These are phyloP conservation scores for Afroboletus lepidellus DNA, from an alignment of 1,284 basidiomycete genomes.

Conservation along the genomic window DNA sequence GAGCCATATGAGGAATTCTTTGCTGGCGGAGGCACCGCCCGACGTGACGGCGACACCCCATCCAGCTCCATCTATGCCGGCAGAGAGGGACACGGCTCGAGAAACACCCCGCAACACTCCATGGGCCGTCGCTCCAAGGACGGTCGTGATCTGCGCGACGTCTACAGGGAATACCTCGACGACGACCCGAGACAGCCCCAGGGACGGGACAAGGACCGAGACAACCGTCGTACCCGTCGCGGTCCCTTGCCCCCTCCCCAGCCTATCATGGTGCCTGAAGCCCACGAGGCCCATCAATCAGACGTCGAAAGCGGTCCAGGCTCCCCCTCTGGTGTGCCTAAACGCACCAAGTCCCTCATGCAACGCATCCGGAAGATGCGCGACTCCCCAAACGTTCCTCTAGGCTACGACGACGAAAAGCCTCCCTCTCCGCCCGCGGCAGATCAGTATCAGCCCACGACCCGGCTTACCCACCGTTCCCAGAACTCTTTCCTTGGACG, in stretches of 20 bases:
- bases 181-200: conserved; percentile 34
- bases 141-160: conserved; percentile 44
- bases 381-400: conserved; percentile 76
- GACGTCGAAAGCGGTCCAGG: conserved; percentile 36
- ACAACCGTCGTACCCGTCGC: conserved; percentile 41
- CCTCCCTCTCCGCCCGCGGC: conserved; percentile 49
- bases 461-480: conserved; percentile 60
- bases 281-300: conserved; percentile 44
- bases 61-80: conserved; percentile 64
- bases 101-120: conserved; percentile 34
- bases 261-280: conserved; percentile 69
- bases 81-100: conserved; percentile 42
- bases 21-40: conserved; percentile 58
- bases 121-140: conserved; percentile 42
- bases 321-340: conserved; percentile 48
- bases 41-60: conserved; percentile 54
- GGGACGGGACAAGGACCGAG: conserved; percentile 32
- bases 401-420: conserved; percentile 46
- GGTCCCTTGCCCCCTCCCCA: conserved; percentile 70
- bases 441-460: conserved; percentile 36
- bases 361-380: conserved; percentile 83
- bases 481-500: conserved; percentile 76
- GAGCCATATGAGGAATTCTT: conserved; percentile 86
- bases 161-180: conserved; percentile 44
- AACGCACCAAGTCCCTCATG: conserved; percentile 78